Evolutionary conservation across 2,329 filamentous ascomycete species (phyloP), one percentile per base, ranked within the genome.

Genomic region (Didymella pomorum): DNA sequence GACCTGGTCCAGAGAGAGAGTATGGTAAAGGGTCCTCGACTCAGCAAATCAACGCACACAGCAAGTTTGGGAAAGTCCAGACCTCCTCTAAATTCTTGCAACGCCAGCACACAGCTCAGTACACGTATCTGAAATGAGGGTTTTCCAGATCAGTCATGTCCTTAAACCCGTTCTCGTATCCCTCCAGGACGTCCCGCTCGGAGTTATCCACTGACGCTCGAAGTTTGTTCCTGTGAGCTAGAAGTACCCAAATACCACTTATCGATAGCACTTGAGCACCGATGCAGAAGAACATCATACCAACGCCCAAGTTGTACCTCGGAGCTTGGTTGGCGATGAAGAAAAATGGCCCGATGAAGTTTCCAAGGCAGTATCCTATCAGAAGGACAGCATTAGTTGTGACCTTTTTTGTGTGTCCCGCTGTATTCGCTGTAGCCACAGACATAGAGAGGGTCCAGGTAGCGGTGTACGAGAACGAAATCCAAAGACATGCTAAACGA

Each of bases 111-210:
- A 46, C 18, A 4, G n/a, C 11, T 46, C 11, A 21, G 18, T 31
- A 31, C 6, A 31, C 44, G 44, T 46, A 31, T 46, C 44, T 18
- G 14, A 33, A 46, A 31, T 46, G 23, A 10, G 37, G n/a, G n/a
- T 39, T 51, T 20, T 42, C 37, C 14, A 51, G 26, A 9, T 42
- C 48, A 9, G 48, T 42, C 25, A 42, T 29, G 37, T 31, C 26
- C 21, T 25, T 29, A 26, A 51, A 51, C 11, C 37, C 26, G 26
- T 42, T 51, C 20, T 50, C 37, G 12, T 51, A 42, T n/a, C 48
- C 48, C 5, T 42, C 37, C 14, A 31, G 23, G 3, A 25, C 18
- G 28, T 18, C 37, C 12, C 9, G 35, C 26, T 42, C n/a, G 2
- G 37, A 51, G 14, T 2, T 9, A 9, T 41, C 35, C 16, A 23